Percentiles rank a stretch among this genome's conserved stretches.
Conservation (phyloP, 2,329 filamentous ascomycete species). For the Nannizzia gypsea region DNA sequence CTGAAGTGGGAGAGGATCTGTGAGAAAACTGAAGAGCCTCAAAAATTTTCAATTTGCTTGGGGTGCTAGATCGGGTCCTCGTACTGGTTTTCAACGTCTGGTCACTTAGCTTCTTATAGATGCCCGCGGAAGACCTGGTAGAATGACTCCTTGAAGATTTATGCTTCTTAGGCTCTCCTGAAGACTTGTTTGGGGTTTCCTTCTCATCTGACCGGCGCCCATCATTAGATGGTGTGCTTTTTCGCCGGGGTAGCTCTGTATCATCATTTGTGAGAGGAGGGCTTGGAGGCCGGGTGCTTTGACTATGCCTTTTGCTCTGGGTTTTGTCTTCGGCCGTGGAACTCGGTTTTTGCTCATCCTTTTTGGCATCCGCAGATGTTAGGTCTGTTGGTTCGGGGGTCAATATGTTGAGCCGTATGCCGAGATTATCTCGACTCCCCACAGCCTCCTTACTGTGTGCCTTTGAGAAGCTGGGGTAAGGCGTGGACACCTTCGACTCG, state of each 20-base stretch:
- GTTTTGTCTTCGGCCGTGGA: constrained; percentile 22
- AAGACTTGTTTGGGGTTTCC: constrained; percentile 7
- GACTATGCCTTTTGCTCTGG: constrained; percentile 16
- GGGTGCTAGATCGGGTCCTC: constrained; percentile 27
- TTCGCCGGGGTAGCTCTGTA: constrained; percentile 25
- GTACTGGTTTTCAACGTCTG: constrained; percentile 27
- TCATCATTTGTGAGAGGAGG: constrained; percentile 38
- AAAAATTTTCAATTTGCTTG: constrained; percentile 27
- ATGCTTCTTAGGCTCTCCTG: constrained; percentile 6
- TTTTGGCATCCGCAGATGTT: constrained; percentile 31
- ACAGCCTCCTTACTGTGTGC: constrained; percentile 83
- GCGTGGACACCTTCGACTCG: constrained; percentile 42
- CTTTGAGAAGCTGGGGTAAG: constrained; percentile 79
- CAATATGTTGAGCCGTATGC: constrained; percentile 28
- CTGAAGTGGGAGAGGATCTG: constrained; percentile 26
- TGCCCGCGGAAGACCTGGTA: constrained; percentile 32
- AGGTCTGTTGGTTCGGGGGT: constrained; percentile 62
- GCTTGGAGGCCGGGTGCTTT: constrained; percentile 31
- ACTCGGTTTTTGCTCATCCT: neutral
- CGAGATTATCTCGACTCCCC: constrained; percentile 47
- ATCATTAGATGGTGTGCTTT: constrained; percentile 26
- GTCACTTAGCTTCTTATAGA: constrained; percentile 28
- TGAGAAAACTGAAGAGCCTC: constrained; percentile 25
- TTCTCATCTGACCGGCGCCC: constrained; percentile 24
- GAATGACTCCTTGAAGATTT: constrained; percentile 18